Evolutionary conservation across 2,329 filamentous ascomycete genomes (phyloP).

Genomic region (Nakataea oryzae): DNA sequence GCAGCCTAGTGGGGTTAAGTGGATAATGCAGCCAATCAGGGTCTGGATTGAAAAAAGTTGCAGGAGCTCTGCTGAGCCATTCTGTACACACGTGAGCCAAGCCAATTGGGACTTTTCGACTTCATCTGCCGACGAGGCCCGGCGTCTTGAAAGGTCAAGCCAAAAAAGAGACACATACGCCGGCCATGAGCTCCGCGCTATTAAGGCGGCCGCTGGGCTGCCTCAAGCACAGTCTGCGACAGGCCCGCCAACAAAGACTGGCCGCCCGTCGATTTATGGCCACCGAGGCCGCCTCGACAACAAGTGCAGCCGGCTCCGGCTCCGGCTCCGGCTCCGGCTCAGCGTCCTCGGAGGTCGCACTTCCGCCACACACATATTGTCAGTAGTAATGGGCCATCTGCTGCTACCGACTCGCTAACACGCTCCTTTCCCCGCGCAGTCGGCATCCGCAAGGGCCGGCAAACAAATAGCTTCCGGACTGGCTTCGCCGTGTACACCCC

Average conservation of each 20-base stretch:
- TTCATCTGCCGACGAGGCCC: neutral
- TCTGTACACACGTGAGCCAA: neutral
- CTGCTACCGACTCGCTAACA: neutral
- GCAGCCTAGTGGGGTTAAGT: neutral
- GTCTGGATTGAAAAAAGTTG: neutral
- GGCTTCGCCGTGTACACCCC: constrained; percentile 38
- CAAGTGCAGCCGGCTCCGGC: neutral
- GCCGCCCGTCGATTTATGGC: constrained; percentile 7
- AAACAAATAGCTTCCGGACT: constrained; percentile 19
- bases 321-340: neutral
- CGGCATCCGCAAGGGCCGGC: constrained; percentile 6
- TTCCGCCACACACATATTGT: constrained; percentile 10
- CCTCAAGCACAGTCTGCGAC: constrained; percentile 55
- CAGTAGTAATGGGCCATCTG: constrained; percentile 3
- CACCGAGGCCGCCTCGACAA: neutral
- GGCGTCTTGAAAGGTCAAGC: neutral
- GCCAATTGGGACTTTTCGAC: neutral
- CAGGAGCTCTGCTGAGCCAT: neutral
- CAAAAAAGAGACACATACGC: neutral
- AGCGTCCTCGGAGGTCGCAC: neutral
- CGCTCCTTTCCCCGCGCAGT: neutral
- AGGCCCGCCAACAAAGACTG: constrained; percentile 38
- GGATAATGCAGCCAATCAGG: neutral
- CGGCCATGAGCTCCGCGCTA: constrained; percentile 48
- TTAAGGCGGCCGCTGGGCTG: constrained; percentile 57